Conservation (phyloP, 345 rosid species). For the Laguncularia racemosa region DNA sequence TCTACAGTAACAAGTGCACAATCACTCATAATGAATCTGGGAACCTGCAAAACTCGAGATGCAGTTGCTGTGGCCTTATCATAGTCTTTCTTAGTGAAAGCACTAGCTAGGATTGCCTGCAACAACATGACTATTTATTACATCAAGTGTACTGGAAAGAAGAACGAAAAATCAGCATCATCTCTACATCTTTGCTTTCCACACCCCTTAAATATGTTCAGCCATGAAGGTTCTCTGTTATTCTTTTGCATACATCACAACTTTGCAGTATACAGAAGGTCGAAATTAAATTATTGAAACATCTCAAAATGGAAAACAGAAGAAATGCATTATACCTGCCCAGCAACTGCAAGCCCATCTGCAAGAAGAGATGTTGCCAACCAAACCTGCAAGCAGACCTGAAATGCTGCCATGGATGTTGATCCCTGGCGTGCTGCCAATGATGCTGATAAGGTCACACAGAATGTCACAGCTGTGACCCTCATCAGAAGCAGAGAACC, state of each 20-base stretch:
- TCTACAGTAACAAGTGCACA: not conserved
- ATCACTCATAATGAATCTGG: not conserved
- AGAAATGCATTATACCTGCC: no score
- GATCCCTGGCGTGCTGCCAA: constrained; percentile 81
- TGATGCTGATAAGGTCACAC: constrained; percentile 84
- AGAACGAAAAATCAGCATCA: not conserved
- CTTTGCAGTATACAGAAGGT: not conserved
- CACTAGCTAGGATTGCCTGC: constrained; percentile 84
- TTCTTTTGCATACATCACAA: no score
- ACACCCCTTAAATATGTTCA: not conserved
- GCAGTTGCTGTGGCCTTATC: constrained; percentile 69
- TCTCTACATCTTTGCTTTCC: not conserved
- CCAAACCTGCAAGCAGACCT: no score
- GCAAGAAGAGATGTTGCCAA: constrained; percentile 88
- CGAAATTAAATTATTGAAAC: not conserved
- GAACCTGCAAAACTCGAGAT: constrained; percentile 80
- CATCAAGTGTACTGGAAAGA: no score
- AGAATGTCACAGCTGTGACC: constrained; percentile 79
- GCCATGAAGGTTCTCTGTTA: no score
- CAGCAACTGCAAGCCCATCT: constrained; percentile 86
- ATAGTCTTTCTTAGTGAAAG: constrained; percentile 69
- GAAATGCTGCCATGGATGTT: constrained; percentile 85
- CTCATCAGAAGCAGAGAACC: constrained; percentile 66
- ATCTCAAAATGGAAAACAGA: constrained; percentile 16
- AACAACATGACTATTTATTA: not conserved